A percentile compares a stretch with the other conserved stretches of the same genome.
These are phyloP conservation scores for Aspergillus flavus DNA, from an alignment of 2,329 filamentous ascomycete genomes.

Conservation along the genomic window DNA sequence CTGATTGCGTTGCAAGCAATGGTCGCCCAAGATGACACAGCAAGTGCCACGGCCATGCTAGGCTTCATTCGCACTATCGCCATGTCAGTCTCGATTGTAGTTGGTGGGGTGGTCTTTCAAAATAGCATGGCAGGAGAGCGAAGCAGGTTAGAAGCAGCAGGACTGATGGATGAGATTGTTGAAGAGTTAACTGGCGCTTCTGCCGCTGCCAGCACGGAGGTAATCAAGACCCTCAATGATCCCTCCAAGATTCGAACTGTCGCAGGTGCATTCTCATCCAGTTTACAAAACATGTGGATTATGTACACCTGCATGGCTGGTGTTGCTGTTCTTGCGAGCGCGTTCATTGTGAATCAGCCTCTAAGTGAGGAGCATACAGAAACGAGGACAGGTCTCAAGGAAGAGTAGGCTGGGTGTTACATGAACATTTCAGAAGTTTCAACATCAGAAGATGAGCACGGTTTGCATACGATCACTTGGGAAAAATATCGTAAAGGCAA, in stretches of 20 bases:
- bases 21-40: constrained; percentile 51
- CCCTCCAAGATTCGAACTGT: constrained; percentile 39
- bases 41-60: constrained; percentile 55
- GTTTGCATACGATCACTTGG: no score
- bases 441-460: no score
- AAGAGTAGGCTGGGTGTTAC: background rate
- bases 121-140: constrained; percentile 49
- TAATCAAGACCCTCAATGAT: constrained; percentile 43
- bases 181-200: constrained; percentile 39
- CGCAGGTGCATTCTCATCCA: constrained; percentile 49
- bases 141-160: constrained; percentile 54
- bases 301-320: constrained; percentile 49
- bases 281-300: constrained; percentile 53
- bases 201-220: constrained; percentile 50
- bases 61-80: constrained; percentile 66
- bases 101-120: constrained; percentile 71
- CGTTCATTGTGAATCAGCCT: constrained; percentile 41
- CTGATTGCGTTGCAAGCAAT: constrained; percentile 58
- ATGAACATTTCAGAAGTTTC: background rate
- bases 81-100: constrained; percentile 67
- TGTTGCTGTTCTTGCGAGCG: constrained; percentile 44
- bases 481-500: background rate
- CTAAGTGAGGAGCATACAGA: constrained; percentile 55
- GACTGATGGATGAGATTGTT: constrained; percentile 27
- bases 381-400: constrained; percentile 49